Evolutionary conservation across 495 filamentous ascomycete species (phyloP).

Genomic region (Tuber microsphaerosporum): DNA sequence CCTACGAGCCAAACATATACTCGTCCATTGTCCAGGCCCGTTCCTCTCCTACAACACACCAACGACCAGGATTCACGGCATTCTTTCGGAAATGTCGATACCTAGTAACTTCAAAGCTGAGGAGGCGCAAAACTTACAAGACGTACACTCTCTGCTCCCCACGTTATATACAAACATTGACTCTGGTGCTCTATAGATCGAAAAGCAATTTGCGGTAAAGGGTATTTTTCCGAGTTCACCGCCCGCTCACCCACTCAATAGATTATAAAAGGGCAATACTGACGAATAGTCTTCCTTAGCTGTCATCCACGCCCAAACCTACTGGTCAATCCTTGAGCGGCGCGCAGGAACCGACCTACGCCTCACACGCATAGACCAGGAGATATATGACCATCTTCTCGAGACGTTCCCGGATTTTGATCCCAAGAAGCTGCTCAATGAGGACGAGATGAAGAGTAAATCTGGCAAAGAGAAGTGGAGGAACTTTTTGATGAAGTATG

Average conservation of each 20-base stretch:
- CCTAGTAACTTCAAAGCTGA: slow-evolving; percentile 56
- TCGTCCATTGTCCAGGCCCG: background rate
- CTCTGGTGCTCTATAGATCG: slow-evolving; percentile 57
- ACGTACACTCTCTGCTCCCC: slow-evolving; percentile 49
- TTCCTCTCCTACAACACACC: background rate
- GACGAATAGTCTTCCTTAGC: slow-evolving; percentile 46
- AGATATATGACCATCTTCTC: slow-evolving; percentile 83
- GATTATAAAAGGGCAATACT: slow-evolving; percentile 85
- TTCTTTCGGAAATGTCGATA: slow-evolving; percentile 45
- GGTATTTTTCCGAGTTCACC: slow-evolving; percentile 49
- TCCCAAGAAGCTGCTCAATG: slow-evolving; percentile 66
- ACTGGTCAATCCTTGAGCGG: slow-evolving; percentile 91
- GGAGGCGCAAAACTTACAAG: slow-evolving; percentile 67
- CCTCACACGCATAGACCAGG: slow-evolving; percentile 87
- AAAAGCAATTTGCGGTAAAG: slow-evolving; percentile 99
- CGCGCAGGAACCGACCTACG: slow-evolving; percentile 75
- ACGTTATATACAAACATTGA: background rate
- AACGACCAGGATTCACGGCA: background rate
- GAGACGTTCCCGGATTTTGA: slow-evolving; percentile 88
- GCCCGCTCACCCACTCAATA: slow-evolving; percentile 41
- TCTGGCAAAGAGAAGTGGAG: slow-evolving; percentile 92
- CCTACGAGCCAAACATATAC: background rate
- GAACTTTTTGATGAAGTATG: slow-evolving; percentile 86
- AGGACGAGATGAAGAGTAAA: slow-evolving; percentile 97
- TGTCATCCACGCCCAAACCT: slow-evolving; percentile 91